Evolutionary conservation across 257 asterid species (phyloP).

Genomic region (Vinca minor): DNA sequence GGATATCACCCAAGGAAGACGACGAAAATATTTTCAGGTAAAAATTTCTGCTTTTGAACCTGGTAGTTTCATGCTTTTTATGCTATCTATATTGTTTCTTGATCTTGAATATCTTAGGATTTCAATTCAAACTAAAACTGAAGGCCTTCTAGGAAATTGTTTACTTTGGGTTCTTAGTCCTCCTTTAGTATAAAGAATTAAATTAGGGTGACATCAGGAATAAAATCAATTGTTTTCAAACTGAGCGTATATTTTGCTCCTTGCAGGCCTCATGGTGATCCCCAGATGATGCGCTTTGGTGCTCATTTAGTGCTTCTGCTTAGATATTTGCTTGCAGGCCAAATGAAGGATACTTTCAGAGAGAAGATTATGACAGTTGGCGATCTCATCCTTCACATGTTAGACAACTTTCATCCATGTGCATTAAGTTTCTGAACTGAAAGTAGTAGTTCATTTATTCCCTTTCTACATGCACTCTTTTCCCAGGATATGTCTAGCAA

Average conservation of each 20-base stretch:
- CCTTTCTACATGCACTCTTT: neutral
- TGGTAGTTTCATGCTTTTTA: neutral
- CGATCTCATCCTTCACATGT: conserved; percentile 92
- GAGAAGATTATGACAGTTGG: conserved; percentile 89
- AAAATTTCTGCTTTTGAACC: conserved; percentile 11
- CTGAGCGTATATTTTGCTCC: conserved; percentile 15
- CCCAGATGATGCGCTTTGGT: conserved; percentile 98
- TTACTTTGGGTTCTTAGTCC: too few species aligned
- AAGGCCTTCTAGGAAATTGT: neutral
- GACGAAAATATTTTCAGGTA: conserved; percentile 69
- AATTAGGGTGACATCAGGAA: neutral
- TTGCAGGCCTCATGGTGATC: conserved; percentile 98
- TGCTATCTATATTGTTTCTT: neutral
- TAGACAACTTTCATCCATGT: conserved; percentile 23
- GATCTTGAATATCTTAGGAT: neutral
- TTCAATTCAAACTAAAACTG: neutral
- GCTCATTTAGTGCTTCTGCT: conserved; percentile 96
- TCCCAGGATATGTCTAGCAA: neutral
- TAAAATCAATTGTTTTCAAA: neutral
- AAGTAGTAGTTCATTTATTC: neutral
- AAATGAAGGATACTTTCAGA: conserved; percentile 67
- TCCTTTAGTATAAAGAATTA: too few species aligned
- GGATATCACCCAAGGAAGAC: conserved; percentile 88
- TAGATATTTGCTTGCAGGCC: conserved; percentile 70
- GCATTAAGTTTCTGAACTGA: neutral